These are phyloP conservation scores for Mediolabrus comicus DNA, from an alignment of 108 stramenopile genomes.

Conservation along the genomic window DNA sequence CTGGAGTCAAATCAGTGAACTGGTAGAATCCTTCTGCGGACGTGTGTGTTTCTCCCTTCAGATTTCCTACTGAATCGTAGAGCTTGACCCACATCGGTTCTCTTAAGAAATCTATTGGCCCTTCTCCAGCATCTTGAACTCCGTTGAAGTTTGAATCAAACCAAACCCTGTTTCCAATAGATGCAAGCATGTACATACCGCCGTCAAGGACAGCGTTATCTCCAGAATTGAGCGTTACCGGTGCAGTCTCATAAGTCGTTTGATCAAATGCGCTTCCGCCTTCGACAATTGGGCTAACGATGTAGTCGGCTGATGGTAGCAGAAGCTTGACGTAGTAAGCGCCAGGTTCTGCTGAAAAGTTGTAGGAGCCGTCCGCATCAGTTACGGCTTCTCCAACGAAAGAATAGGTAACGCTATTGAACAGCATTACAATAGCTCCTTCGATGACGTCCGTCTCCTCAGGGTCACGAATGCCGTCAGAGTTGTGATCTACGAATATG, in stretches of 20 bases:
- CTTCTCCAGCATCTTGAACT: conserved; percentile 37
- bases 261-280: not conserved
- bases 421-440: conserved; percentile 7
- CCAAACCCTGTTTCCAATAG: conserved; percentile 40
- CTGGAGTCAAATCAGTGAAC: conserved; percentile 27
- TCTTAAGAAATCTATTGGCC: conserved; percentile 16
- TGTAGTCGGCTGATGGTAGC: not conserved
- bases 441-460: not conserved
- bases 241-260: not conserved
- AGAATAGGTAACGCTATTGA: not conserved
- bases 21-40: conserved; percentile 24
- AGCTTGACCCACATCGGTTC: conserved; percentile 16
- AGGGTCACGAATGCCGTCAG: not conserved
- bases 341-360: not conserved
- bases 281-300: not conserved
- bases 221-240: not conserved
- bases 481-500: not conserved
- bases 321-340: not conserved
- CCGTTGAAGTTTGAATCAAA: conserved; percentile 34
- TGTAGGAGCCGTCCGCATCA: conserved; percentile 16
- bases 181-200: conserved; percentile 33
- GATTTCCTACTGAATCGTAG: conserved; percentile 29
- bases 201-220: conserved; percentile 5
- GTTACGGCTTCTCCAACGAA: conserved; percentile 2
- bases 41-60: conserved; percentile 12